Evolutionary conservation across 768 basidiomycete genomes (phyloP).

Genomic region (Mycena olivaceomarginata): DNA sequence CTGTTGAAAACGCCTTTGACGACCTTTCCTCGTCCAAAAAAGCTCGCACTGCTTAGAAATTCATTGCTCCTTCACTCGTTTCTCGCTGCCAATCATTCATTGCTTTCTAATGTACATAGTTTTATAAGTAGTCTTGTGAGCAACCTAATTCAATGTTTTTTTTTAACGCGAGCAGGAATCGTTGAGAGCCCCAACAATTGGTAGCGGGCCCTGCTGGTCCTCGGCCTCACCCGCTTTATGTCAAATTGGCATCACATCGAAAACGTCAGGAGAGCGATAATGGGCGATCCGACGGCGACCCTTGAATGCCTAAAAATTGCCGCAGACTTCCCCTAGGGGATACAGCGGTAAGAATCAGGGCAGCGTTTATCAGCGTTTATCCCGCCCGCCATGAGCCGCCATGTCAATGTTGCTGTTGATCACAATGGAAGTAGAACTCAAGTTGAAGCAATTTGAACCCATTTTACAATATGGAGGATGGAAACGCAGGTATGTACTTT

Average conservation of each 20-base stretch:
- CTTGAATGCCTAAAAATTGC: constrained; percentile 10
- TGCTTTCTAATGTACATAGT: no score
- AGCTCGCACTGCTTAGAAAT: no score
- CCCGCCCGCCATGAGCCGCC: background rate
- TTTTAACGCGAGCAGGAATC: no score
- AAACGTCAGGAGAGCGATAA: constrained; percentile 12
- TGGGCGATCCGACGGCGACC: constrained; percentile 10
- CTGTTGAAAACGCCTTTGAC: no score
- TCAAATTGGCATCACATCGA: constrained; percentile 5
- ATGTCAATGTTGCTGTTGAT: constrained; percentile 21
- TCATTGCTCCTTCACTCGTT: no score
- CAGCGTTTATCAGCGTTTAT: constrained; percentile 13
- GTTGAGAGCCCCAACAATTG: no score
- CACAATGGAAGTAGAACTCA: constrained; percentile 15
- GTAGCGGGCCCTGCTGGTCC: no score
- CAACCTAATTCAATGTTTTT: no score
- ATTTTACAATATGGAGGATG: background rate
- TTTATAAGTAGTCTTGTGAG: no score
- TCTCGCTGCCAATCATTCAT: no score
- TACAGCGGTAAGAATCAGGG: constrained; percentile 11
- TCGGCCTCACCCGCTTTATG: no score
- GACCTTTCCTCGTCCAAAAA: no score
- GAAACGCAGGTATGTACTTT: background rate
- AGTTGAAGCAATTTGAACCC: constrained; percentile 17
- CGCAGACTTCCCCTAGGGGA: background rate